Conservation (phyloP, 2,329 filamentous ascomycete species). For the Chaetomium sp. region DNA sequence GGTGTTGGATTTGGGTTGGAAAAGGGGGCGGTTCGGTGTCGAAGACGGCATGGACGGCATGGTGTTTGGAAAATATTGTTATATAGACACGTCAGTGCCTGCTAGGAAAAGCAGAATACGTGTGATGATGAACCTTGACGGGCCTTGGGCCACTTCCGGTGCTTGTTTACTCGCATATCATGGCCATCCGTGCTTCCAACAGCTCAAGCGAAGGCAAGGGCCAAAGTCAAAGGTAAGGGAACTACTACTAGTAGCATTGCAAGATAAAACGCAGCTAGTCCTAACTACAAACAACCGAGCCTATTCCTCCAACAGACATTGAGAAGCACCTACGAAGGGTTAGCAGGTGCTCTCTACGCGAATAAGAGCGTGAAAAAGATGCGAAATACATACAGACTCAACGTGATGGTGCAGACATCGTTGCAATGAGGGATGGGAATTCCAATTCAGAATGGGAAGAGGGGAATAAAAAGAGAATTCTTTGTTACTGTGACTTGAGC, state of each 20-base stretch:
- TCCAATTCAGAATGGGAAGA: neutral
- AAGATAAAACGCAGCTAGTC: too few species aligned
- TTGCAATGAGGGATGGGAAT: too few species aligned
- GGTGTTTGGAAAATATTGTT: neutral
- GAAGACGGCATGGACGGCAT: neutral
- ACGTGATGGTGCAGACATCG: neutral
- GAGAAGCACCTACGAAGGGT: slow-evolving; percentile 7
- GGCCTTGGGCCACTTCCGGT: neutral
- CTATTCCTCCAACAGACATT: neutral
- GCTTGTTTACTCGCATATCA: neutral
- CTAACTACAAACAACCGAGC: too few species aligned
- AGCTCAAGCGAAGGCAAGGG: too few species aligned
- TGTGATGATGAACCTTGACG: neutral
- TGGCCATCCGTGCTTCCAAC: neutral
- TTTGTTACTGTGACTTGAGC: too few species aligned
- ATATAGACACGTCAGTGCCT: neutral
- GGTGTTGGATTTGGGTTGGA: neutral
- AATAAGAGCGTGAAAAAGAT: neutral
- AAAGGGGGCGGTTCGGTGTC: neutral
- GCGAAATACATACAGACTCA: slow-evolving; percentile 3
- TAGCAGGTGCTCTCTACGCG: slow-evolving; percentile 9
- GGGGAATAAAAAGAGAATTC: neutral
- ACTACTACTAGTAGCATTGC: too few species aligned
- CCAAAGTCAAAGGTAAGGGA: too few species aligned
- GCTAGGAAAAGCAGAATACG: neutral